A percentile compares a stretch with the other conserved stretches of the same genome.
These are phyloP conservation scores for Microsporum canis DNA, from an alignment of 2,329 filamentous ascomycete species.

Conservation along the genomic window DNA sequence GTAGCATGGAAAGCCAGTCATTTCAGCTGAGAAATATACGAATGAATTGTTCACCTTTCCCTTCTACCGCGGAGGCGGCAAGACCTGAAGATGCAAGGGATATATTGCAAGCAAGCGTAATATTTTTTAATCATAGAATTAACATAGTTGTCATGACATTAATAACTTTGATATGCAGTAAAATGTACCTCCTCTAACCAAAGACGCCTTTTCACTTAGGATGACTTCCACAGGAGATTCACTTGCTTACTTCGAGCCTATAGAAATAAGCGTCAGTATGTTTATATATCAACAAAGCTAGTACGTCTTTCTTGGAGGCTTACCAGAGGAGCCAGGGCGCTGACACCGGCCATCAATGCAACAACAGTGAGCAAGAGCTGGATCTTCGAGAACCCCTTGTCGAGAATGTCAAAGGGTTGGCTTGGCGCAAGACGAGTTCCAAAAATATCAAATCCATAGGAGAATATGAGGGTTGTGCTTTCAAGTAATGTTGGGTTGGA, in stretches of 20 bases:
- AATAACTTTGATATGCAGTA: background rate
- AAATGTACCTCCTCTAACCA: background rate
- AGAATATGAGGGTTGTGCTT: conserved; percentile 82
- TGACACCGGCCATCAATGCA: conserved; percentile 64
- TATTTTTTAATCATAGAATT: background rate
- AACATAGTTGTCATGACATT: background rate
- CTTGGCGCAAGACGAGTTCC: conserved; percentile 79
- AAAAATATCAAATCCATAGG: conserved; percentile 80
- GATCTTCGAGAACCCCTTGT: conserved; percentile 85
- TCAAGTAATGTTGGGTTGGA: conserved; percentile 71
- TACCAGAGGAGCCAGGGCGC: conserved; percentile 76
- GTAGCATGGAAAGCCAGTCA: background rate
- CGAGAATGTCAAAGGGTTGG: conserved; percentile 80
- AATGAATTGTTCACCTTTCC: background rate
- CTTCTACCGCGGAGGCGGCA: too few relatives aligned
- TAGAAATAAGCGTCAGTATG: conserved; percentile 2
- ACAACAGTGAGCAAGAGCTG: conserved; percentile 74
- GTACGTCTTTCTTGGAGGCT: conserved; percentile 24
- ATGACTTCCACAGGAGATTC: conserved; percentile 23
- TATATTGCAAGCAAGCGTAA: background rate
- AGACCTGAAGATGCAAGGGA: too few relatives aligned
- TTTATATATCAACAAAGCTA: background rate
- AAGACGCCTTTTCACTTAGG: background rate
- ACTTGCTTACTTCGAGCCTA: conserved; percentile 43
- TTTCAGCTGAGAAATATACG: background rate